Conservation (phyloP, 2,329 filamentous ascomycete genomes). For the Nigrospora oryzae region DNA sequence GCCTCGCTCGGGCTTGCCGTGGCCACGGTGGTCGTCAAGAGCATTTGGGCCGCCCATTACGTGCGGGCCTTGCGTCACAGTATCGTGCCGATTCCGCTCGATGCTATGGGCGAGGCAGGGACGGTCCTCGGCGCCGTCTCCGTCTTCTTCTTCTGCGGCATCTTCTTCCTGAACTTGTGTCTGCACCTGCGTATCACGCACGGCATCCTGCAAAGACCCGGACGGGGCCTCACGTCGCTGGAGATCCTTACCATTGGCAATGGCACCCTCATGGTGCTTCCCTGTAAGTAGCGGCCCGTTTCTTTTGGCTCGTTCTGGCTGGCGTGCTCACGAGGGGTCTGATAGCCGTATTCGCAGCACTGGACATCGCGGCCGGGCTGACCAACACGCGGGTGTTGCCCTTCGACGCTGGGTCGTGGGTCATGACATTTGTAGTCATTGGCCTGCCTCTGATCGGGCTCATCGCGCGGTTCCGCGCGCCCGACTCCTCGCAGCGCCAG, state of each 20-base stretch:
- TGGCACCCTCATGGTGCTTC: slow-evolving; percentile 45
- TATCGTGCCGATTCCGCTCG: slow-evolving; percentile 13
- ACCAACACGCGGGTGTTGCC: slow-evolving; percentile 30
- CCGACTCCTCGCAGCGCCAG: slow-evolving; percentile 5
- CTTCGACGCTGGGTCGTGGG: slow-evolving; percentile 42
- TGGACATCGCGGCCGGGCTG: slow-evolving; percentile 37
- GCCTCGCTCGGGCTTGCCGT: slow-evolving; percentile 8
- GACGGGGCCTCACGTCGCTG: slow-evolving; percentile 34
- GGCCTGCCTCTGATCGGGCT: slow-evolving; percentile 45
- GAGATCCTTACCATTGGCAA: slow-evolving; percentile 49
- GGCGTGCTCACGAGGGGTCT: slow-evolving; percentile 2
- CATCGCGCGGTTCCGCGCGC: slow-evolving; percentile 26
- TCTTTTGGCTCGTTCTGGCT: not conserved
- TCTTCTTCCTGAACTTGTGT: slow-evolving; percentile 45
- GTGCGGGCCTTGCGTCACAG: slow-evolving; percentile 5
- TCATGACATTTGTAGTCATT: slow-evolving; percentile 38
- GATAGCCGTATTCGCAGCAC: slow-evolving; percentile 40
- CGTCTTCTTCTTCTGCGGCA: slow-evolving; percentile 44
- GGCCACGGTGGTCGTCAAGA: slow-evolving; percentile 10
- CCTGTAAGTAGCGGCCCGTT: slow-evolving; percentile 28
- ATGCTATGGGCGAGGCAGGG: slow-evolving; percentile 29
- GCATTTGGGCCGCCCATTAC: slow-evolving; percentile 12
- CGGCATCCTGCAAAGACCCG: slow-evolving; percentile 29
- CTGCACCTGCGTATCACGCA: slow-evolving; percentile 38
- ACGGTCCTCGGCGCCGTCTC: slow-evolving; percentile 30